phyloP scores from a whole-genome alignment of 116 monocot genomes.

The Cymodocea nodosa region DNA sequence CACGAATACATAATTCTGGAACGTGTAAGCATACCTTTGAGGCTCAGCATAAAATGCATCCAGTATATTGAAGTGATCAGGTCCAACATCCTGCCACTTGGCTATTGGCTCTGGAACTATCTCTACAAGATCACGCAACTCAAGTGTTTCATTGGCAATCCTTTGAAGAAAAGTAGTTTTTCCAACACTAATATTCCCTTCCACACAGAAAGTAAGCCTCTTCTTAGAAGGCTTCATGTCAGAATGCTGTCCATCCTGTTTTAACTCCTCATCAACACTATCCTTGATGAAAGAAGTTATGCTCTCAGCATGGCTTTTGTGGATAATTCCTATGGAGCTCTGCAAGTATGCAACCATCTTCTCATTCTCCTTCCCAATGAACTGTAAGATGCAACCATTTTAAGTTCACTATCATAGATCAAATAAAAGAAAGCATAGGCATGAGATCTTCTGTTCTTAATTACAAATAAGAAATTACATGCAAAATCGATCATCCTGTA shows the following conservation, averaged over 20 bases:
- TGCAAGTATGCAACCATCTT: conserved; percentile 85
- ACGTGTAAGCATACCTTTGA: conserved; percentile 79
- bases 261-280: conserved; percentile 73
- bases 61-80: conserved; percentile 83
- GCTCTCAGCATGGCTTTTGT: conserved; percentile 87
- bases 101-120: conserved; percentile 76
- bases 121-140: conserved; percentile 80
- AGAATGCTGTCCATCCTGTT: conserved; percentile 18
- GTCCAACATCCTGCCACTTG: conserved; percentile 93
- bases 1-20: conserved; percentile 91
- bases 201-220: conserved; percentile 86
- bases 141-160: conserved; percentile 85
- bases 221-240: conserved; percentile 41
- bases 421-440: neutral
- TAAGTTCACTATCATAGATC: neutral
- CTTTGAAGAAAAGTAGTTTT: conserved; percentile 79
- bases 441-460: too few relatives aligned
- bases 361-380: conserved; percentile 52
- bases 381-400: conserved; percentile 27
- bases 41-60: conserved; percentile 86
- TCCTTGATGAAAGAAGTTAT: conserved; percentile 92
- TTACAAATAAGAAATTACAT: too few relatives aligned
- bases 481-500: too few relatives aligned
- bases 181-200: conserved; percentile 91
- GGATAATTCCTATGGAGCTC: conserved; percentile 80